A percentile compares a stretch with the other conserved stretches of the same genome.
phyloP scores from a whole-genome alignment of 148 eudicot species.

The Polygonum maritimum region DNA sequence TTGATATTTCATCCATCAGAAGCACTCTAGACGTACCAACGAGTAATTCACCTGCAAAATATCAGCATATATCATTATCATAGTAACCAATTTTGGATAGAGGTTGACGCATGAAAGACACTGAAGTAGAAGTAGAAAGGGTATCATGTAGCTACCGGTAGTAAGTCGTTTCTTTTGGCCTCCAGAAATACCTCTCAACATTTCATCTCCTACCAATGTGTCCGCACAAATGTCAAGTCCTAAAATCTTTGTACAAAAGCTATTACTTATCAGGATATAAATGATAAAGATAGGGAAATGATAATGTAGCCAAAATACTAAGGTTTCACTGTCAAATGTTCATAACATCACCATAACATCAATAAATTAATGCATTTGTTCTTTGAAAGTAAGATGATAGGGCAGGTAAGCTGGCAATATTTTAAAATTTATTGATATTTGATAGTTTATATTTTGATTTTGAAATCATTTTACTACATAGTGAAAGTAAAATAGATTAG shows the following conservation, averaged over 20 bases:
- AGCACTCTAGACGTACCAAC: conserved; percentile 76
- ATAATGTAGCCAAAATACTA: neutral
- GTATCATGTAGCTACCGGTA: conserved; percentile 40
- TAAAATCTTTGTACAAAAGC: conserved; percentile 56
- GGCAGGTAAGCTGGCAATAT: neutral
- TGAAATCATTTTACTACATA: neutral
- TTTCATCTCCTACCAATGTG: conserved; percentile 92
- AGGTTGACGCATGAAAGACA: neutral
- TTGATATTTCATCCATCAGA: conserved; percentile 92
- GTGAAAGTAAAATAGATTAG: neutral
- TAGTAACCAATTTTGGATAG: neutral
- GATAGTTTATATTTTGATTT: neutral
- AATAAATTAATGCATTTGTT: neutral
- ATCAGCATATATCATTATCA: neutral
- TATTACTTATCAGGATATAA: conserved; percentile 21
- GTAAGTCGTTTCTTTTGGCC: conserved; percentile 97
- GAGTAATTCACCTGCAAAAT: conserved; percentile 67
- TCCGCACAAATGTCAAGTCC: conserved; percentile 83
- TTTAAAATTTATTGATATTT: neutral
- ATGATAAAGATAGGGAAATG: neutral
- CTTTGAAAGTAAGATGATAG: neutral
- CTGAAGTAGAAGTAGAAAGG: neutral
- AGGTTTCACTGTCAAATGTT: neutral
- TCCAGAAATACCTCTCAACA: conserved; percentile 95
- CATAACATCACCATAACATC: neutral